A percentile compares a stretch with the other conserved stretches of the same genome.
Evolutionary conservation across 2,329 filamentous ascomycete species (phyloP).

Genomic region (Zymoseptoria ardabiliae): DNA sequence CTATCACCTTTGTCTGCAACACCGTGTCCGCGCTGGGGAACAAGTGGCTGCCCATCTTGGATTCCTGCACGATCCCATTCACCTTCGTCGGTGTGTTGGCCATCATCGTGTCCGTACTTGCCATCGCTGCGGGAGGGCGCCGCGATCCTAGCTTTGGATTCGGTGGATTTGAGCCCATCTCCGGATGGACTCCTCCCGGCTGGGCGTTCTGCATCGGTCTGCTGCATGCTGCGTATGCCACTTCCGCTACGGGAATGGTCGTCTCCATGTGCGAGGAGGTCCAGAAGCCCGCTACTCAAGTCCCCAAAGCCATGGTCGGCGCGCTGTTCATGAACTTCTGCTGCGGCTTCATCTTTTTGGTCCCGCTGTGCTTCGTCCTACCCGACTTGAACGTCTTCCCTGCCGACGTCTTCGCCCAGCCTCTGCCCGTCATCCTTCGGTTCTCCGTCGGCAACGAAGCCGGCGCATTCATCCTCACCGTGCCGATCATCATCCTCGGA

Average conservation of each 20-base stretch:
- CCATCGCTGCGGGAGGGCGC: constrained; percentile 61
- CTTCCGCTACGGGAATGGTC: constrained; percentile 72
- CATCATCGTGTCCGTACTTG: constrained; percentile 56
- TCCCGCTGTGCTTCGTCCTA: constrained; percentile 63
- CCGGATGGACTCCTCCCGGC: constrained; percentile 59
- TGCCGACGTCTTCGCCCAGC: constrained; percentile 48
- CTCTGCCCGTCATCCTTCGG: constrained; percentile 58
- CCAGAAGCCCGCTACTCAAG: constrained; percentile 56
- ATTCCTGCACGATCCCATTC: constrained; percentile 68
- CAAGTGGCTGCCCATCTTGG: constrained; percentile 50
- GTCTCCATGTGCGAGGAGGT: constrained; percentile 73
- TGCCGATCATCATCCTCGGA: constrained; percentile 59
- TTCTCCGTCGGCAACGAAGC: constrained; percentile 50
- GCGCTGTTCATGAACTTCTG: constrained; percentile 59
- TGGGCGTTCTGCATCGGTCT: constrained; percentile 70
- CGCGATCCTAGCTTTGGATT: constrained; percentile 58
- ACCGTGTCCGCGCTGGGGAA: constrained; percentile 46
- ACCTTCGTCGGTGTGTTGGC: constrained; percentile 64
- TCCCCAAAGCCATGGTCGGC: constrained; percentile 63
- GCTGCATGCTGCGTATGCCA: constrained; percentile 65
- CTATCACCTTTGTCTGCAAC: constrained; percentile 44
- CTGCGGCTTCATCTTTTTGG: constrained; percentile 59
- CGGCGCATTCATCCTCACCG: constrained; percentile 53
- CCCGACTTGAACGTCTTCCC: constrained; percentile 53
- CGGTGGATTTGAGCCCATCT: constrained; percentile 59